Conservation (phyloP, 108 stramenopile genomes). For the Stephanodiscus minutulus region DNA sequence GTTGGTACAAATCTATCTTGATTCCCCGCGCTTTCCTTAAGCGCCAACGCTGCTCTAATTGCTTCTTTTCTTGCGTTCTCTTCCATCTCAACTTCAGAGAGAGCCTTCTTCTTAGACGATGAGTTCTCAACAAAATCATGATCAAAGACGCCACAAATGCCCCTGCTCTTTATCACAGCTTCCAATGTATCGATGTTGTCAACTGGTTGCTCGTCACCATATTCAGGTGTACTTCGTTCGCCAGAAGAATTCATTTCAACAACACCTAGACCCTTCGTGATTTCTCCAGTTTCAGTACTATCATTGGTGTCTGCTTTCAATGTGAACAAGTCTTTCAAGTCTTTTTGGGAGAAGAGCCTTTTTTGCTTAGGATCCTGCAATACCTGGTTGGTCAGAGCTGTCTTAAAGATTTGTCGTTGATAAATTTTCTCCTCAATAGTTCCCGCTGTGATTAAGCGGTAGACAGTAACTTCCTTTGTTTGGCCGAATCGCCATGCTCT, state of each 20-base stretch:
- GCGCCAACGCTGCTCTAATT: slow-evolving; percentile 55
- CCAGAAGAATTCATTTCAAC: slow-evolving; percentile 52
- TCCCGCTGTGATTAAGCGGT: slow-evolving; percentile 80
- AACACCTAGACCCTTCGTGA: slow-evolving; percentile 66
- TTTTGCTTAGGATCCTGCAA: slow-evolving; percentile 90
- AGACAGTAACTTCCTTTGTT: slow-evolving; percentile 70
- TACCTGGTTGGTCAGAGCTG: slow-evolving; percentile 89
- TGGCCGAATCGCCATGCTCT: slow-evolving; percentile 95
- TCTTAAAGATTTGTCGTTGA: slow-evolving; percentile 99
- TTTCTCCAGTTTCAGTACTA: slow-evolving; percentile 66
- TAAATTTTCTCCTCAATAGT: slow-evolving; percentile 98
- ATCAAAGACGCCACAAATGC: slow-evolving; percentile 78
- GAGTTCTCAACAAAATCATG: slow-evolving; percentile 55
- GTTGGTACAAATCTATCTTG: slow-evolving; percentile 55
- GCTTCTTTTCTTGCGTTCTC: slow-evolving; percentile 72
- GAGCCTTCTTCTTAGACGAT: slow-evolving; percentile 45
- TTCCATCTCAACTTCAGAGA: slow-evolving; percentile 74
- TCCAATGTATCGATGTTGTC: slow-evolving; percentile 60
- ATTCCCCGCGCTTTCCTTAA: slow-evolving; percentile 55
- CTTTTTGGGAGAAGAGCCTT: slow-evolving; percentile 87
- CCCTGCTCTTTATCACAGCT: slow-evolving; percentile 75
- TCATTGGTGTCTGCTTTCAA: slow-evolving; percentile 74
- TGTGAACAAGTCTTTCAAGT: slow-evolving; percentile 90
- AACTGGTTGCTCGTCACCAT: slow-evolving; percentile 18
- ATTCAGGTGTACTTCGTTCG: background rate